Conservation (phyloP, 1,139 yeast species). For the Hansenula sp. region DNA sequence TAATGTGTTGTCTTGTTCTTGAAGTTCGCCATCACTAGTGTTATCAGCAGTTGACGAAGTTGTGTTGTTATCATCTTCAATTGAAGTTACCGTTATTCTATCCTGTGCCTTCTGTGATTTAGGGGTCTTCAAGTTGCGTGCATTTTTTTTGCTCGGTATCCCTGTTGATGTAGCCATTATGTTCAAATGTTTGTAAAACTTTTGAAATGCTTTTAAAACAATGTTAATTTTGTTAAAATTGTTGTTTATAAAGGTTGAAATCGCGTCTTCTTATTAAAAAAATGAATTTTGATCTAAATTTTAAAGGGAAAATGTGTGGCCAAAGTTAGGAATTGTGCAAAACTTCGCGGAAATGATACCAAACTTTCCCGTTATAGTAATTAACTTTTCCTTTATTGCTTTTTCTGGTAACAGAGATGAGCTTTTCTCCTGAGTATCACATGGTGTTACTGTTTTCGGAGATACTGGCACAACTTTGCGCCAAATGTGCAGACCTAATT, state of each 20-base stretch:
- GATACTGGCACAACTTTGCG: background rate
- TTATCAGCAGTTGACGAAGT: conserved; percentile 1
- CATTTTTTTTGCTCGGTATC: conserved; percentile 2
- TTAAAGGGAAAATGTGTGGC: no score
- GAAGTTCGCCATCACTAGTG: background rate
- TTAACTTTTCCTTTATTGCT: background rate
- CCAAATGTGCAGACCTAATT: background rate
- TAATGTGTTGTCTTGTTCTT: background rate
- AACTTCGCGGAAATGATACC: background rate
- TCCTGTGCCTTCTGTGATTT: background rate
- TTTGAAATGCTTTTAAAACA: no score
- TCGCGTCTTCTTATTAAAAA: background rate
- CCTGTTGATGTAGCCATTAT: conserved; percentile 2
- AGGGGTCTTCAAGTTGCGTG: background rate
- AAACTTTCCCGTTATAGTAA: background rate
- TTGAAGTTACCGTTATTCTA: background rate
- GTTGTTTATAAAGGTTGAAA: background rate
- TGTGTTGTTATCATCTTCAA: background rate
- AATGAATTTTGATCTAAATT: no score
- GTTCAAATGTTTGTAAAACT: no score
- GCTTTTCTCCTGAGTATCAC: background rate
- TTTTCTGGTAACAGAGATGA: background rate
- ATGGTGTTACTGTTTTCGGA: background rate
- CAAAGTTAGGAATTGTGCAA: no score
- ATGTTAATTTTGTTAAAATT: background rate